Conservation (phyloP, 2,329 filamentous ascomycete genomes). For the Ophiocordyceps camponoti-rufipedis region DNA sequence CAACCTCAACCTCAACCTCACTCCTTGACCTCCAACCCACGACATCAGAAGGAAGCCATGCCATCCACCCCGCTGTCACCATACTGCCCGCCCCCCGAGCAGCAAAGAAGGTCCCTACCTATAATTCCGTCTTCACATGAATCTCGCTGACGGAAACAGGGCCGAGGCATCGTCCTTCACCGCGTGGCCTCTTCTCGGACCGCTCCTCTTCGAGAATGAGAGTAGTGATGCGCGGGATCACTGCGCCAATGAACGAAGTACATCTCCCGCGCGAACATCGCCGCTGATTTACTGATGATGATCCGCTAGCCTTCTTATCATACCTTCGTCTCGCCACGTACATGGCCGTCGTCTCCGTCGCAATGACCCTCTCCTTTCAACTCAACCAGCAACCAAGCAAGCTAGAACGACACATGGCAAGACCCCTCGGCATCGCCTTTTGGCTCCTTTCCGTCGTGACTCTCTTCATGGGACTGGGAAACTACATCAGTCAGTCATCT, state of each 20-base stretch:
- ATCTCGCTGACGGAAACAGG: too few species aligned
- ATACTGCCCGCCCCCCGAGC: too few species aligned
- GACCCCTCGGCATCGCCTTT: constrained; percentile 74
- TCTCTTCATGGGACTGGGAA: constrained; percentile 58
- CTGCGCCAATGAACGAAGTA: constrained; percentile 61
- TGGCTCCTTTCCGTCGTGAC: constrained; percentile 70
- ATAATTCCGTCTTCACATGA: too few species aligned
- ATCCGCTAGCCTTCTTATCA: constrained; percentile 52
- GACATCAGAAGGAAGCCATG: neutral
- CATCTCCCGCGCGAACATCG: constrained; percentile 3
- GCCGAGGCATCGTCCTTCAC: constrained; percentile 26
- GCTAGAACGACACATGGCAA: constrained; percentile 58
- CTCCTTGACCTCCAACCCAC: constrained; percentile 5
- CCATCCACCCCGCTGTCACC: too few species aligned
- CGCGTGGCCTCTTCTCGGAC: constrained; percentile 43
- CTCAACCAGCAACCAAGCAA: constrained; percentile 53
- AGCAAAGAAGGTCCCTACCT: too few species aligned
- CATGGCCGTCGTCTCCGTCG: constrained; percentile 75
- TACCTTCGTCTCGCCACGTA: constrained; percentile 82
- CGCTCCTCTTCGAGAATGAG: constrained; percentile 57
- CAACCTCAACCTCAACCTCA: neutral
- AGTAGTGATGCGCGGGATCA: constrained; percentile 60
- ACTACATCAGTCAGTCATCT: constrained; percentile 53
- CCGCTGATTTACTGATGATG: neutral
- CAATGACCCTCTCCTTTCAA: constrained; percentile 88